Evolutionary conservation across 208 protist genomes (phyloP).

Genomic region (Angomonas ambiguus): DNA sequence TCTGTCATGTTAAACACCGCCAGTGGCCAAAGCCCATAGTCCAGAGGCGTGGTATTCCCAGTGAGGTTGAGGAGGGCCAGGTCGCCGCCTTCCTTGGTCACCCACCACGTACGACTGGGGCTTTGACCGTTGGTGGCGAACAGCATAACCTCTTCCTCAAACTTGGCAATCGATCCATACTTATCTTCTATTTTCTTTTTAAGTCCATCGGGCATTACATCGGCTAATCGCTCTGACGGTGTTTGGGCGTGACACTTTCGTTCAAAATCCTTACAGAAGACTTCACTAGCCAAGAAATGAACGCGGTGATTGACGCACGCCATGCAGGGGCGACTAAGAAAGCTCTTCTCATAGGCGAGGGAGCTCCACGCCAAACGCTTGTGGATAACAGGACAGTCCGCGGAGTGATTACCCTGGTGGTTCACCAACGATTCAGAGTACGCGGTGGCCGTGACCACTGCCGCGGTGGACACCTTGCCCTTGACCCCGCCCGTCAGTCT

Average conservation of each 20-base stretch:
- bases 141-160: slow-evolving; percentile 30
- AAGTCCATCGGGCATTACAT: slow-evolving; percentile 23
- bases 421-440: slow-evolving; percentile 18
- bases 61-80: slow-evolving; percentile 51
- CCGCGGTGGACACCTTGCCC: slow-evolving; percentile 22
- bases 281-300: slow-evolving; percentile 66
- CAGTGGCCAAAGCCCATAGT: slow-evolving; percentile 75
- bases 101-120: slow-evolving; percentile 66
- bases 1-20: slow-evolving; percentile 70
- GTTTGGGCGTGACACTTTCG: slow-evolving; percentile 16
- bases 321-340: slow-evolving; percentile 44
- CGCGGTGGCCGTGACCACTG: slow-evolving; percentile 30
- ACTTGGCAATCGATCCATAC: slow-evolving; percentile 34
- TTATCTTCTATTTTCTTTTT: slow-evolving; percentile 17
- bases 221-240: not conserved
- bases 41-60: slow-evolving; percentile 40
- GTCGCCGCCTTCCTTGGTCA: slow-evolving; percentile 24
- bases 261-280: slow-evolving; percentile 62
- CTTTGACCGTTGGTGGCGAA: slow-evolving; percentile 33
- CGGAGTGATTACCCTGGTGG: slow-evolving; percentile 14
- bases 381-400: slow-evolving; percentile 53
- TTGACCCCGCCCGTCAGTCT: not conserved
- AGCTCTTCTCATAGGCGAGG: slow-evolving; percentile 34
- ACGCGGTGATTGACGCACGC: slow-evolving; percentile 47
- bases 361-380: slow-evolving; percentile 38